These are phyloP conservation scores for Malus orientalis DNA, from an alignment of 306 rosid species.

Conservation along the genomic window DNA sequence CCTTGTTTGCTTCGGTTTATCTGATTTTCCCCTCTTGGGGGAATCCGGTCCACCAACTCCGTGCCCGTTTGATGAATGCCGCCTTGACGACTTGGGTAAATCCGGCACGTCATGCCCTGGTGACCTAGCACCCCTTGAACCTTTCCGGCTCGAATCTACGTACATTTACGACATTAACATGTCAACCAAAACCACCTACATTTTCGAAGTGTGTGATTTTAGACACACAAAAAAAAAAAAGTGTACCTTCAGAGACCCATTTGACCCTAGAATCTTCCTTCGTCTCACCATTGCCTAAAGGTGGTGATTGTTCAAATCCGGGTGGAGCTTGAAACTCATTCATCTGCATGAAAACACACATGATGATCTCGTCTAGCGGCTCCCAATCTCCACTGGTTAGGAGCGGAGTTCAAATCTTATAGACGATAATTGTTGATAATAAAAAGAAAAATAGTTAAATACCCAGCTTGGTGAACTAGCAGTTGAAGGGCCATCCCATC, in stretches of 20 bases:
- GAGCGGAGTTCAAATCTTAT: not conserved
- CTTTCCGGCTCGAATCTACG: conserved; percentile 27
- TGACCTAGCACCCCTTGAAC: conserved; percentile 6
- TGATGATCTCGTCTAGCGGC: not conserved
- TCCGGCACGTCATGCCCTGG: conserved; percentile 31
- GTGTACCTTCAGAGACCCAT: conserved; percentile 26
- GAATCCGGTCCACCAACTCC: conserved; percentile 22
- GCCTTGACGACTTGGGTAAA: conserved; percentile 36
- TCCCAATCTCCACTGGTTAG: not conserved
- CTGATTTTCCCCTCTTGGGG: conserved; percentile 48
- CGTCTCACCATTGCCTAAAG: conserved; percentile 23
- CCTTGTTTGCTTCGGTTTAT: conserved; percentile 42
- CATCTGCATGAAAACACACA: conserved; percentile 42
- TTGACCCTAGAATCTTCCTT: conserved; percentile 4
- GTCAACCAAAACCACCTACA: not conserved
- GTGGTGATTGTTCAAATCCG: conserved; percentile 23
- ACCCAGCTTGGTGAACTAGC: conserved; percentile 88
- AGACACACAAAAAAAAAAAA: not conserved
- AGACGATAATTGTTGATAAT: not conserved
- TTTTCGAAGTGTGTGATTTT: not conserved
- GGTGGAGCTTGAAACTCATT: conserved; percentile 37
- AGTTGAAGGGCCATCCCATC: conserved; percentile 71
- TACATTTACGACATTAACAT: not conserved
- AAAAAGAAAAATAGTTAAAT: not conserved
- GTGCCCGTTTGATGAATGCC: conserved; percentile 16